Percentiles rank a stretch among this genome's conserved stretches.
phyloP scores from a whole-genome alignment of 2,329 filamentous ascomycete species.

The Fonsecaea nubica region DNA sequence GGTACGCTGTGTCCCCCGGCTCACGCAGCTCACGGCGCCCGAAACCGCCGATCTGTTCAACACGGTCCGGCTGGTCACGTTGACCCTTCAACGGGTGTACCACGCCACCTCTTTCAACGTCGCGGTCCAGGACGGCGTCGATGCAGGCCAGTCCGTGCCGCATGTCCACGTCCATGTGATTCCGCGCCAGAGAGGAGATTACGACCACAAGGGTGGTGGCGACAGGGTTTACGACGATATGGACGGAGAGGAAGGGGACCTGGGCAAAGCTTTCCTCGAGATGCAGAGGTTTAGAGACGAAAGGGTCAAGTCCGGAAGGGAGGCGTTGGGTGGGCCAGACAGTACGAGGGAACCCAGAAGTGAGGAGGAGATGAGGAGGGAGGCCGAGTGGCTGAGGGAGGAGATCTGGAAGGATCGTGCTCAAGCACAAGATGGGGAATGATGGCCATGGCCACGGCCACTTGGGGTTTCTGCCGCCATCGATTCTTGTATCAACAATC shows the following conservation, averaged over 20 bases:
- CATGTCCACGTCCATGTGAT: constrained; percentile 95
- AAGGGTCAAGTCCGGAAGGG: constrained; percentile 43
- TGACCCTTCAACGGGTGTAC: constrained; percentile 70
- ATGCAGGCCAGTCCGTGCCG: constrained; percentile 90
- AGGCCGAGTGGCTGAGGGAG: constrained; percentile 71
- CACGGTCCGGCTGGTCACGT: constrained; percentile 82
- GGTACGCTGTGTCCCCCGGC: constrained; percentile 68
- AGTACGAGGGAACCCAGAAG: constrained; percentile 74
- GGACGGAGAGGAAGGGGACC: constrained; percentile 83
- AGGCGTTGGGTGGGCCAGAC: constrained; percentile 65
- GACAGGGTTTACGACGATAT: constrained; percentile 84
- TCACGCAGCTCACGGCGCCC: constrained; percentile 72
- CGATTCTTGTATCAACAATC: background rate
- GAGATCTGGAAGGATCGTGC: constrained; percentile 57
- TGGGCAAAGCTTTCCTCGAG: constrained; percentile 74
- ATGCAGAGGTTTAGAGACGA: constrained; percentile 43
- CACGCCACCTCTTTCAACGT: constrained; percentile 82
- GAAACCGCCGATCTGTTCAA: constrained; percentile 86
- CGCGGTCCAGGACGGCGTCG: constrained; percentile 88
- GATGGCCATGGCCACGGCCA: background rate
- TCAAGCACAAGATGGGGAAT: constrained; percentile 23
- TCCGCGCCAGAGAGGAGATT: constrained; percentile 68
- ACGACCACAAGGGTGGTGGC: constrained; percentile 63
- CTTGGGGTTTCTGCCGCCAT: constrained; percentile 4
- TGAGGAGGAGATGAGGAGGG: constrained; percentile 77